Conservation (phyloP, 768 basidiomycete genomes). For the Hypholoma sublateritium region DNA sequence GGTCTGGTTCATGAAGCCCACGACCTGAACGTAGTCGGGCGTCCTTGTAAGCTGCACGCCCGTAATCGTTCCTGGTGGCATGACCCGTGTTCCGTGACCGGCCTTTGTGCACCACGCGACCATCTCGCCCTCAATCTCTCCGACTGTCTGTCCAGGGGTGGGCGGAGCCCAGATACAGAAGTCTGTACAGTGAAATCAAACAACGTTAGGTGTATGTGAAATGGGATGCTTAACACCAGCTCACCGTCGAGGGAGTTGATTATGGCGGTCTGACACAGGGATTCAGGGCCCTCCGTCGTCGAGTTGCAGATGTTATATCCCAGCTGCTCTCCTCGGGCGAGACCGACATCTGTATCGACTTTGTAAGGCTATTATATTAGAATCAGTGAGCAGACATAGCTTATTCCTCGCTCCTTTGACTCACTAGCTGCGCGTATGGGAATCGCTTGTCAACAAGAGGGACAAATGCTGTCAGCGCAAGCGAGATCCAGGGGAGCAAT, state of each 20-base stretch:
- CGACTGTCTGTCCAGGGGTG: conserved; percentile 54
- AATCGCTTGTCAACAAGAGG: conserved; percentile 4
- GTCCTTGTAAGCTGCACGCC: conserved; percentile 62
- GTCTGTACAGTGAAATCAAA: conserved; percentile 29
- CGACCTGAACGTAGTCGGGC: conserved; percentile 57
- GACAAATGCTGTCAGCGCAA: neutral
- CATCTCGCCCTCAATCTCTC: conserved; percentile 65
- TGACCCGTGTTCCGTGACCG: conserved; percentile 68
- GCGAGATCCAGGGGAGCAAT: too few relatives aligned
- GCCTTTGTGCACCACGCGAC: conserved; percentile 80
- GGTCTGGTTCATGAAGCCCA: conserved; percentile 65
- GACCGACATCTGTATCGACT: neutral
- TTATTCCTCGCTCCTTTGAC: neutral
- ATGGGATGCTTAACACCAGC: conserved; percentile 4
- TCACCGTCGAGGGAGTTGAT: conserved; percentile 47
- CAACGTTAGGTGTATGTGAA: conserved; percentile 30
- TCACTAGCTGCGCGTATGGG: conserved; percentile 22
- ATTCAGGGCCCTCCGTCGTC: conserved; percentile 57
- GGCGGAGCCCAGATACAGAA: conserved; percentile 69
- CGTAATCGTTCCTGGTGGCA: conserved; percentile 59
- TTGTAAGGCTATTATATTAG: neutral
- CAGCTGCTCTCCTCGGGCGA: conserved; percentile 40
- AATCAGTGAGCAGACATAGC: neutral
- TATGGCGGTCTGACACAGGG: conserved; percentile 60
- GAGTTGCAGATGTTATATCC: conserved; percentile 73